Evolutionary conservation across 257 asterid species (phyloP).

Genomic region (Scutellaria galericulata): DNA sequence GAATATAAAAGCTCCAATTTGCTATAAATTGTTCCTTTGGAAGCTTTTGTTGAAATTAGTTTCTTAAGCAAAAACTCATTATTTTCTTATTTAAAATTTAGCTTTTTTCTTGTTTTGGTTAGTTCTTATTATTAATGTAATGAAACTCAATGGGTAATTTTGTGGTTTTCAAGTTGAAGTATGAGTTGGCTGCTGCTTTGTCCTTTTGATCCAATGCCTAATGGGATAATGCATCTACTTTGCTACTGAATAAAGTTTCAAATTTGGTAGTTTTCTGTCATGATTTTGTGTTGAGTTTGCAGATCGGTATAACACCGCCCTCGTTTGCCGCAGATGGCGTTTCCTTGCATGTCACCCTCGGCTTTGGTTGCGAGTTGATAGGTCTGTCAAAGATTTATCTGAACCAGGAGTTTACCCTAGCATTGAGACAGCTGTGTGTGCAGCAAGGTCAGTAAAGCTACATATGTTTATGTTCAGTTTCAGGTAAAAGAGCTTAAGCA

Average conservation of each 20-base stretch:
- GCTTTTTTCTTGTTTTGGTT: neutral
- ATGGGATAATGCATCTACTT: conserved; percentile 16
- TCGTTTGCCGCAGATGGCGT: conserved; percentile 99
- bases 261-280: conserved; percentile 49
- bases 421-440: conserved; percentile 83
- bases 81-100: neutral
- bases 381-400: conserved; percentile 65
- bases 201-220: neutral
- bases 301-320: conserved; percentile 99
- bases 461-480: conserved; percentile 30
- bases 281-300: conserved; percentile 76
- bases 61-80: neutral
- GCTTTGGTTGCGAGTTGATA: conserved; percentile 95
- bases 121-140: too few species aligned
- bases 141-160: neutral
- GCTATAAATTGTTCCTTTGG: neutral
- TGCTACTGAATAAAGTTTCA: conserved; percentile 27
- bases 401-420: conserved; percentile 79
- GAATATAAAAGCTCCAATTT: neutral
- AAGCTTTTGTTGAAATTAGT: conserved; percentile 6
- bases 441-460: conserved; percentile 75
- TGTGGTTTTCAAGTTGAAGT: neutral
- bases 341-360: conserved; percentile 97
- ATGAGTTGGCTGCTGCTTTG: neutral
- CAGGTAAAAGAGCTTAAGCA: conserved; percentile 8